phyloP scores from a whole-genome alignment of 2,329 filamentous ascomycete genomes.

The Cladosporium sp. region DNA sequence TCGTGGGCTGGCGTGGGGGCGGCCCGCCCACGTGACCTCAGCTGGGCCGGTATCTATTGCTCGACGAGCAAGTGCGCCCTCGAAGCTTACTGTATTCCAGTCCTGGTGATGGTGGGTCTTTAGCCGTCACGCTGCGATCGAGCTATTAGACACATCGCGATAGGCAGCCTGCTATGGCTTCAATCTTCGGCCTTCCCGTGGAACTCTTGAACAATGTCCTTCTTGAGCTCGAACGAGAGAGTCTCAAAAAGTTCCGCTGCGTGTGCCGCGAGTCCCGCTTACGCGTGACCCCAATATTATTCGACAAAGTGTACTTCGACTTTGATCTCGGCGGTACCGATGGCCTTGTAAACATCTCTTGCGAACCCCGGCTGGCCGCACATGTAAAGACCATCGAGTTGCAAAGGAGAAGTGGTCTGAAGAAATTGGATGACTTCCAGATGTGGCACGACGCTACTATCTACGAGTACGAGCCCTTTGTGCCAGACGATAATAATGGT shows the following conservation, averaged over 20 bases:
- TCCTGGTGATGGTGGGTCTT: neutral
- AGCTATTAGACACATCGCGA: conserved; percentile 7
- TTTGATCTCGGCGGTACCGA: conserved; percentile 2
- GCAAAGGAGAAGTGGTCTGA: conserved; percentile 5
- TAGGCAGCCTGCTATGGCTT: conserved; percentile 9
- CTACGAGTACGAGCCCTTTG: conserved; percentile 8
- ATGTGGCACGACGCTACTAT: conserved; percentile 1
- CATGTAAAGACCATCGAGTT: conserved; percentile 5
- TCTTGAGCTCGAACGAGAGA: conserved; percentile 5
- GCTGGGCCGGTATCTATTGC: neutral
- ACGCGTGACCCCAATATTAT: conserved; percentile 4
- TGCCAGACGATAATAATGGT: neutral
- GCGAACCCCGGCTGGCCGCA: neutral
- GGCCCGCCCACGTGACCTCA: neutral
- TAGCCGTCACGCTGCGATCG: conserved; percentile 1
- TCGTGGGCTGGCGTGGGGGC: neutral
- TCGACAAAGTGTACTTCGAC: conserved; percentile 7
- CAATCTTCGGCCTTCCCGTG: conserved; percentile 6
- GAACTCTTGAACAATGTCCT: conserved; percentile 9
- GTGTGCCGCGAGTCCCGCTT: neutral
- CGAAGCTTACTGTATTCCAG: too few relatives aligned
- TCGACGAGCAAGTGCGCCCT: too few relatives aligned
- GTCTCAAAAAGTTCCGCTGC: conserved; percentile 7
- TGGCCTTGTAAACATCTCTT: conserved; percentile 10
- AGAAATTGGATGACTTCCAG: conserved; percentile 5